Evolutionary conservation across 345 rosid species (phyloP).

Genomic region (Crucihimalaya himalaica): DNA sequence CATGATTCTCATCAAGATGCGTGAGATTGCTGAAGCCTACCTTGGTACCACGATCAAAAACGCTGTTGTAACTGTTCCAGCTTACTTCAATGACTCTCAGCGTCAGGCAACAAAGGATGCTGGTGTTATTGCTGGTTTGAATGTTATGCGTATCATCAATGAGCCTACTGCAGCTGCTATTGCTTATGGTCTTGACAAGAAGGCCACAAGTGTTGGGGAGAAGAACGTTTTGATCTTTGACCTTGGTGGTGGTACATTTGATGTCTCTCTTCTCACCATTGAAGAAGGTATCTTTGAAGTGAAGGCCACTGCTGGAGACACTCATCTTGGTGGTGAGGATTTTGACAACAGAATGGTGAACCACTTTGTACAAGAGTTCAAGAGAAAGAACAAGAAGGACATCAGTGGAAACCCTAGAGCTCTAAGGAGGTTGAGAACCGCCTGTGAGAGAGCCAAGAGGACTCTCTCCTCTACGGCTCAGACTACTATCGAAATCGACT

Average conservation of each 20-base stretch:
- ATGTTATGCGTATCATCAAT: slow-evolving; percentile 70
- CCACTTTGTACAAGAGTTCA: slow-evolving; percentile 74
- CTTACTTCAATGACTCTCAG: slow-evolving; percentile 74
- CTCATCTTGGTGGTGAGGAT: slow-evolving; percentile 79
- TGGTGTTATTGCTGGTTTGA: slow-evolving; percentile 71
- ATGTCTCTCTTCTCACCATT: slow-evolving; percentile 69
- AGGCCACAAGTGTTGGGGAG: slow-evolving; percentile 66
- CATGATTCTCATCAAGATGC: slow-evolving; percentile 80
- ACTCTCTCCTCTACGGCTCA: slow-evolving; percentile 69
- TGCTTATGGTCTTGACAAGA: slow-evolving; percentile 79
- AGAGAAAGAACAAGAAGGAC: slow-evolving; percentile 74
- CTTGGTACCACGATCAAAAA: slow-evolving; percentile 58
- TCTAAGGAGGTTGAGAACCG: slow-evolving; percentile 67
- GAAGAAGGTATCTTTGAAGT: slow-evolving; percentile 80
- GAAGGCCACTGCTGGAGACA: slow-evolving; percentile 77
- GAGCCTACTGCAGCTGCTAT: slow-evolving; percentile 86
- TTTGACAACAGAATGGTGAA: slow-evolving; percentile 73
- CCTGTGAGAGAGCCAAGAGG: slow-evolving; percentile 74
- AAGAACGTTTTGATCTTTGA: slow-evolving; percentile 72
- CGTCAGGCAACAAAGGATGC: slow-evolving; percentile 76
- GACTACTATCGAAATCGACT: slow-evolving; percentile 67
- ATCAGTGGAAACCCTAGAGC: slow-evolving; percentile 69
- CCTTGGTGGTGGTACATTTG: slow-evolving; percentile 72
- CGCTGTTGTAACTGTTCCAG: slow-evolving; percentile 75
- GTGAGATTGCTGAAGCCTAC: slow-evolving; percentile 76